Base-by-base conservation (phyloP, 2,329 filamentous ascomycete genomes). In the Ophiostoma himal-ulmi region DNA sequence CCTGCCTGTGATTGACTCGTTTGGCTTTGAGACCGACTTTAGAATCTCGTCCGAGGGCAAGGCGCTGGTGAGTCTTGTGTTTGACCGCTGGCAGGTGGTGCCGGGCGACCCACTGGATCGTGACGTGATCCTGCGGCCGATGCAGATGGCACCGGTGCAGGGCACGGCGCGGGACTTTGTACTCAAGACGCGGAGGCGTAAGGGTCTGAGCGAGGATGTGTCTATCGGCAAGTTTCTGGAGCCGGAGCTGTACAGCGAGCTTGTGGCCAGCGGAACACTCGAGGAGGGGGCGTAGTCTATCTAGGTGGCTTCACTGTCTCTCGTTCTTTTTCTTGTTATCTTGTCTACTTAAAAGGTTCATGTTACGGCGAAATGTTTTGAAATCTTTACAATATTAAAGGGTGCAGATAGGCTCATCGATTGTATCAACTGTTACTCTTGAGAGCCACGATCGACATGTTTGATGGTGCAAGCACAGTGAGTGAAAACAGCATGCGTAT, bases 1-100 rank as follows among this genome's bases (percentile, higher is more conserved):
- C 68, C 89, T 99, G 70, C 95, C 95, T 11, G 95, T 98, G 72
- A 97, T 99, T 77, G 95, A 99, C 82, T 93, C 90, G 39, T 99
- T 99, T 77, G 95, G 95, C 26, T 98, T 99, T 80, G 95, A 99
- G 83, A 98, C 95, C 17, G 95, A 99, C 82, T 84, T 99, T 71
- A 86, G 95, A 73, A 98, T 98, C 77, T 94, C 97, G 80, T 97
- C 94, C 0, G 92, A 97, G 82, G 94, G 95, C 69, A 90, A 93
- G 78, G 93, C 94, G 70, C 94, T 92, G 77, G 89, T 98, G 69
- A 93, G 90, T 75, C 85, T 99, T 48, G 93, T 96, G 14, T 99
- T 99, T 79, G 95, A 99, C 78, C 89, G 92, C 74, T 99, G 95
- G 95, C 93, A 87, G 77, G 92, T 98, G 73, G 94, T 99, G 1